Evolutionary conservation across 2,329 filamentous ascomycete genomes (phyloP).

Genomic region (Claviceps purpurea): DNA sequence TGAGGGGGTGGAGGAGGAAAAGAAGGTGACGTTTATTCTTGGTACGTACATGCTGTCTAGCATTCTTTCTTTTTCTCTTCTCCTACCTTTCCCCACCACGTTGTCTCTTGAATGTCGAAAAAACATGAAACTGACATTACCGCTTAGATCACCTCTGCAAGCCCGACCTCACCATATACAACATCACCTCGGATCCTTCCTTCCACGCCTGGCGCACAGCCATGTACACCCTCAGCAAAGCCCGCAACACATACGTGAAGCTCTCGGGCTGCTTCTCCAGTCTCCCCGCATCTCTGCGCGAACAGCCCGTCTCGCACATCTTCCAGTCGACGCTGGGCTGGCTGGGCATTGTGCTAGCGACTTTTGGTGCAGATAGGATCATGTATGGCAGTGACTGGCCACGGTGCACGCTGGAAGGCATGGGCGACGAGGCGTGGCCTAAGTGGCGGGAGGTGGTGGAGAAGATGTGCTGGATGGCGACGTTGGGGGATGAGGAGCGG

Average conservation of each 20-base stretch:
- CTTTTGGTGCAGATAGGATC: slow-evolving; percentile 57
- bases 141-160: slow-evolving; percentile 74
- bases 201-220: slow-evolving; percentile 58
- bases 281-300: slow-evolving; percentile 45
- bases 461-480: slow-evolving; percentile 49
- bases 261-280: slow-evolving; percentile 79
- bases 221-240: slow-evolving; percentile 53
- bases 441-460: slow-evolving; percentile 65
- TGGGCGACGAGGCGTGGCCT: slow-evolving; percentile 49
- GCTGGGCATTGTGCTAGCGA: slow-evolving; percentile 56
- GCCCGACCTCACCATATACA: slow-evolving; percentile 57
- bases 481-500: slow-evolving; percentile 46
- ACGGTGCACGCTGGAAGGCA: slow-evolving; percentile 53
- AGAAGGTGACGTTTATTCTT: slow-evolving; percentile 54
- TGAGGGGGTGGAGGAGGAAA: slow-evolving; percentile 41
- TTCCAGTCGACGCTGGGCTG: slow-evolving; percentile 54
- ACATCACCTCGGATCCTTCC: slow-evolving; percentile 36
- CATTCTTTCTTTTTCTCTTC: not conserved
- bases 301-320: slow-evolving; percentile 37
- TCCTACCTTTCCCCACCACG: too few relatives aligned
- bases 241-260: slow-evolving; percentile 68
- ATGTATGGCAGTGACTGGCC: slow-evolving; percentile 96
- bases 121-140: not conserved
- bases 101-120: not conserved
- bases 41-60: slow-evolving; percentile 35